phyloP scores from a whole-genome alignment of 23 red algal species.

The Gracilaria domingensis region DNA sequence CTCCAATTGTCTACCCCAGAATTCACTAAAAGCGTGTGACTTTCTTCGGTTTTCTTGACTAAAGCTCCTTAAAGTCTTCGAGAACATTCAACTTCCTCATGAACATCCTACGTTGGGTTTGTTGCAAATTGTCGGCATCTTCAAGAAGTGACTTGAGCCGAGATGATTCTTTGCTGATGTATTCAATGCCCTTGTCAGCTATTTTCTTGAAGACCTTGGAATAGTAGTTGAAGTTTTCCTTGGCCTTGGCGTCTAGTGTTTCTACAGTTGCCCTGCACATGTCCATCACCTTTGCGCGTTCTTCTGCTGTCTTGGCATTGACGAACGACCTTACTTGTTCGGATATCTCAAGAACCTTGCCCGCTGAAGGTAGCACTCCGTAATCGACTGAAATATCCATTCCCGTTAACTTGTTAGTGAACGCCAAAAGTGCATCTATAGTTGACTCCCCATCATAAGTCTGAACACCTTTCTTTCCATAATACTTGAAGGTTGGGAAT shows the following conservation, averaged over 20 bases:
- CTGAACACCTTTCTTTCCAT: slow-evolving; percentile 28
- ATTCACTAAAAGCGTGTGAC: neutral
- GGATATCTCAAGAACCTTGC: slow-evolving; percentile 40
- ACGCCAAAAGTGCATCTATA: slow-evolving; percentile 36
- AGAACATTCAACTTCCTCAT: slow-evolving; percentile 64
- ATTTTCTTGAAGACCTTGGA: slow-evolving; percentile 54
- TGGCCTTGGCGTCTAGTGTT: slow-evolving; percentile 35
- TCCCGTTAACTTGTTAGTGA: slow-evolving; percentile 44
- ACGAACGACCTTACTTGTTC: slow-evolving; percentile 52
- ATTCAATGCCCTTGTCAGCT: slow-evolving; percentile 60
- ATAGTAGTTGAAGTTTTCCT: slow-evolving; percentile 57
- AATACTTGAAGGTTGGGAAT: slow-evolving; percentile 74
- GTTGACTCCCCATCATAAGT: slow-evolving; percentile 34
- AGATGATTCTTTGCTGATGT: slow-evolving; percentile 50
- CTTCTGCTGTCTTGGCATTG: slow-evolving; percentile 28
- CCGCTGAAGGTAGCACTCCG: slow-evolving; percentile 35
- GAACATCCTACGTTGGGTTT: slow-evolving; percentile 54
- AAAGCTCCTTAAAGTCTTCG: slow-evolving; percentile 26
- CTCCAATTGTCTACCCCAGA: neutral
- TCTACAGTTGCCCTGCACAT: slow-evolving; percentile 50
- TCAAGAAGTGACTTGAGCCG: slow-evolving; percentile 46
- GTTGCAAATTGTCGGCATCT: slow-evolving; percentile 21
- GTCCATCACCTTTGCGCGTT: slow-evolving; percentile 24
- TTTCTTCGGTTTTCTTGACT: neutral
- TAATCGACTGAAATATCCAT: slow-evolving; percentile 52